A percentile compares a stretch with the other conserved stretches of the same genome.
These are phyloP conservation scores for Polyporus tsugae DNA, from an alignment of 1,284 basidiomycete species.

Conservation along the genomic window DNA sequence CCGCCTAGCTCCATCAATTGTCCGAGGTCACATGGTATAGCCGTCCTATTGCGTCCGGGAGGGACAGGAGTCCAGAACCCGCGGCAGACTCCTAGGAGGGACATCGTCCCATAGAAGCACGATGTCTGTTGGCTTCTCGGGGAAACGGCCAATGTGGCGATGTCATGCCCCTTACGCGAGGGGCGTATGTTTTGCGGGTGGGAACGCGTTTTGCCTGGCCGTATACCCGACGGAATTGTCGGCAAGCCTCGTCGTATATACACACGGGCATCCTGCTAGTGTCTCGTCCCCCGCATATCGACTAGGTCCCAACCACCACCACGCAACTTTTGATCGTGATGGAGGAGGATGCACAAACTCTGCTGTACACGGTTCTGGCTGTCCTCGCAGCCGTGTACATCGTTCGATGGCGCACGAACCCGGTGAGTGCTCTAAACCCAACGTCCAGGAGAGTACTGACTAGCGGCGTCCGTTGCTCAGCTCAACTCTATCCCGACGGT, in stretches of 20 bases:
- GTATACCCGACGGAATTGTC: not conserved
- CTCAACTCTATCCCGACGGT: slow-evolving; percentile 9
- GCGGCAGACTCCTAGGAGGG: not conserved
- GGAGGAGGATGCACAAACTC: slow-evolving; percentile 5
- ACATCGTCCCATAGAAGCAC: not conserved
- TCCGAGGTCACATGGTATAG: not conserved
- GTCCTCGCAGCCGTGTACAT: not conserved
- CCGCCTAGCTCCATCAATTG: not conserved
- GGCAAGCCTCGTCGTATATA: not conserved
- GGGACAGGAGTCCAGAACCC: not conserved
- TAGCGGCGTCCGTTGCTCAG: not conserved
- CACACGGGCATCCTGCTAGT: too few species aligned
- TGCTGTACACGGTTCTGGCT: slow-evolving; percentile 4
- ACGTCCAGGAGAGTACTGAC: not conserved
- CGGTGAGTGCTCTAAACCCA: not conserved
- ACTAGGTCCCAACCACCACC: not conserved
- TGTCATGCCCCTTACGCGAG: not conserved
- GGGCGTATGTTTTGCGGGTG: not conserved
- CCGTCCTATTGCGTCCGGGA: not conserved
- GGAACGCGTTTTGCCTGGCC: not conserved
- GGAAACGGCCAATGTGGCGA: not conserved
- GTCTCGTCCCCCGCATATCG: not conserved
- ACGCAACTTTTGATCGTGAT: not conserved
- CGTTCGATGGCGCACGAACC: slow-evolving; percentile 5
- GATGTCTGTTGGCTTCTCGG: not conserved